These are phyloP conservation scores for Hygrocybe coccinea DNA, from an alignment of 768 basidiomycete genomes.

Conservation along the genomic window DNA sequence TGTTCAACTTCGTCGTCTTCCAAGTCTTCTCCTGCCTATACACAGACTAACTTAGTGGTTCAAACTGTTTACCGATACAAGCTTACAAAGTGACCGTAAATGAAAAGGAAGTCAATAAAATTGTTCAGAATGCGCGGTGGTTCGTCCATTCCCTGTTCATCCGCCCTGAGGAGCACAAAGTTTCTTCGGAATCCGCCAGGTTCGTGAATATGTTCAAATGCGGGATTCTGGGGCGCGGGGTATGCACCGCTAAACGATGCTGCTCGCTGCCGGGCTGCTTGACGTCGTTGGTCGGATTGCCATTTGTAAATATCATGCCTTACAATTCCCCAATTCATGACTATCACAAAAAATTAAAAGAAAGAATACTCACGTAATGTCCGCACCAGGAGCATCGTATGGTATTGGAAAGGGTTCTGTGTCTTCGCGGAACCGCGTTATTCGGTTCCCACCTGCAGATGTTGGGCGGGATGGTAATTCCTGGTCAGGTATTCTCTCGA, in stretches of 20 bases:
- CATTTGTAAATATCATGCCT: conserved; percentile 93
- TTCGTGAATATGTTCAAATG: conserved; percentile 89
- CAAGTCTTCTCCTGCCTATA: conserved; percentile 83
- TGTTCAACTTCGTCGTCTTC: conserved; percentile 84
- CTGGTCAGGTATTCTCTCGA: neutral
- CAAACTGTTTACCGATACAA: neutral
- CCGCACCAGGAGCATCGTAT: conserved; percentile 81
- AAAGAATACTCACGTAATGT: conserved; percentile 73
- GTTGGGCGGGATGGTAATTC: conserved; percentile 16
- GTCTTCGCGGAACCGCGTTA: conserved; percentile 38
- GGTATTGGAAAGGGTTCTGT: conserved; percentile 81
- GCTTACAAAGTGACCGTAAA: conserved; percentile 95
- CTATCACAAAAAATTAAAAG: conserved; percentile 4
- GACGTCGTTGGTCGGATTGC: conserved; percentile 69
- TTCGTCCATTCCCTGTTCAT: conserved; percentile 59
- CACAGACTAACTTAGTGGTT: conserved; percentile 8
- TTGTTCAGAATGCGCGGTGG: conserved; percentile 65
- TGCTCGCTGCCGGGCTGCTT: conserved; percentile 58
- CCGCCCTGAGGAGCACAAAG: conserved; percentile 70
- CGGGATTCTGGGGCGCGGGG: conserved; percentile 55
- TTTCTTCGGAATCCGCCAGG: conserved; percentile 93
- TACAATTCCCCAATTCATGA: conserved; percentile 5
- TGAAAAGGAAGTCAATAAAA: conserved; percentile 90
- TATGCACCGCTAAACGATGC: conserved; percentile 62
- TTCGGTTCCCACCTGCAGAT: conserved; percentile 11